phyloP scores from a whole-genome alignment of 495 filamentous ascomycete genomes.

The Penicillium fimorum region DNA sequence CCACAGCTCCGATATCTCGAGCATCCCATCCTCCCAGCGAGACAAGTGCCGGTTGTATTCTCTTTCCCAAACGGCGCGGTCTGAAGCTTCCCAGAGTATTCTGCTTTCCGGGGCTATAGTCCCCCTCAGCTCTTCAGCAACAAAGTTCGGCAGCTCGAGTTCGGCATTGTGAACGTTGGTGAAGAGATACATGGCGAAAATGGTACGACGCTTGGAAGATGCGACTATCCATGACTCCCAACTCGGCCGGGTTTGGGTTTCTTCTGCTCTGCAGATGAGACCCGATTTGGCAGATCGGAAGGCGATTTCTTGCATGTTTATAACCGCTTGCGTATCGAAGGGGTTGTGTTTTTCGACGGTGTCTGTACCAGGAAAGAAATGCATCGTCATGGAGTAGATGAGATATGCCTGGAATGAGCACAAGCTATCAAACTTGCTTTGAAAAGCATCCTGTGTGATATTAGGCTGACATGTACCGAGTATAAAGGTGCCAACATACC shows the following conservation, averaged over 20 bases:
- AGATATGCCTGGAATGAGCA: constrained; percentile 50
- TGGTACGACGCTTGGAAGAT: constrained; percentile 44
- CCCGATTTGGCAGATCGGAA: constrained; percentile 40
- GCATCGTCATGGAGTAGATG: constrained; percentile 44
- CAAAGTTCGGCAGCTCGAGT: constrained; percentile 40
- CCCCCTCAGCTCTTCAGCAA: constrained; percentile 38
- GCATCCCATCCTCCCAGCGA: constrained; percentile 37
- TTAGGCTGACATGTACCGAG: background rate
- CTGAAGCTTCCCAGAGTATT: constrained; percentile 35
- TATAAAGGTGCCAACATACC: constrained; percentile 11
- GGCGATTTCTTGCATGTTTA: constrained; percentile 48
- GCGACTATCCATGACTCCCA: constrained; percentile 54
- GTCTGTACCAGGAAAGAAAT: constrained; percentile 31
- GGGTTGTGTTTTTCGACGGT: constrained; percentile 10
- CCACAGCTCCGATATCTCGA: constrained; percentile 48
- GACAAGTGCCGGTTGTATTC: constrained; percentile 41
- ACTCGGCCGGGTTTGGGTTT: constrained; percentile 31
- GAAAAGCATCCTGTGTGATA: constrained; percentile 4
- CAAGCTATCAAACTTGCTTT: constrained; percentile 31
- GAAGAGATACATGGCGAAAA: constrained; percentile 51
- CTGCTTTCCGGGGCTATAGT: constrained; percentile 34
- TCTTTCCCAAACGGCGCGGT: constrained; percentile 35
- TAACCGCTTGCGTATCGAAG: constrained; percentile 35
- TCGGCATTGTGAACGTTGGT: constrained; percentile 41
- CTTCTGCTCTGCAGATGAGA: constrained; percentile 39